Base-by-base conservation (phyloP, 768 basidiomycete genomes). In the Crucibulum laeve region DNA sequence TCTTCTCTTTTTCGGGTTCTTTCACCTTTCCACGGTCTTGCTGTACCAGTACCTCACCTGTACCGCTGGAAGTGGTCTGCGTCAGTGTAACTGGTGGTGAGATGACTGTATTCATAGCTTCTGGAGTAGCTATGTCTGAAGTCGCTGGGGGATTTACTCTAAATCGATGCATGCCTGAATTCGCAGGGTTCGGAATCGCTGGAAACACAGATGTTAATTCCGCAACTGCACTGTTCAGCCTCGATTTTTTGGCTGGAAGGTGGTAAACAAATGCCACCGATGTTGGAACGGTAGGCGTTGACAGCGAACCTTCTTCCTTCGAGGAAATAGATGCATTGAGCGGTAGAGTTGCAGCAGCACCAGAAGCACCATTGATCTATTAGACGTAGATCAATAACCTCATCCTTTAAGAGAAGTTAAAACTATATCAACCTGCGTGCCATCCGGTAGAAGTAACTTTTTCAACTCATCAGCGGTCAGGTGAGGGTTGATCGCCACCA, bases 221-320 rank as follows among this genome's bases (percentile, higher is more conserved):
- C 4, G 10, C 14, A 19, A 8, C 14, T 37, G 22, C 26, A 32
- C 26, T 21, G 25, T 24, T 33, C 24, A 14, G 4, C 14, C 18
- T 23, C 34, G 34, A 32, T 23, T 44, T 51, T 37, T 46, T 51
- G 11, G 25, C 23, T 11, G 50, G 50, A 3, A 52, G 46, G 17
- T 58, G 42, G 34, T 53, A 53, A 10, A 53, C 48, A 23, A 51
- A 55, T 3, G 54, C 48, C 4, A 48, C 28, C 2, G 52, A 46
- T 6, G 23, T 45, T 21, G 56, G 50, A 5, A 49, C 37, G 3
- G 50, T 46, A 7, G 53, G 44, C 3, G 39, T 46, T n/a, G n/a
- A n/a, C n/a, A n/a, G n/a, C n/a, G n/a, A n/a, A n/a, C n/a, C n/a
- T n/a, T n/a, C n/a, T n/a, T n/a, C n/a, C n/a, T n/a, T n/a, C n/a